These are phyloP conservation scores for Conticribra guillardii DNA, from an alignment of 108 stramenopile species.

Conservation along the genomic window DNA sequence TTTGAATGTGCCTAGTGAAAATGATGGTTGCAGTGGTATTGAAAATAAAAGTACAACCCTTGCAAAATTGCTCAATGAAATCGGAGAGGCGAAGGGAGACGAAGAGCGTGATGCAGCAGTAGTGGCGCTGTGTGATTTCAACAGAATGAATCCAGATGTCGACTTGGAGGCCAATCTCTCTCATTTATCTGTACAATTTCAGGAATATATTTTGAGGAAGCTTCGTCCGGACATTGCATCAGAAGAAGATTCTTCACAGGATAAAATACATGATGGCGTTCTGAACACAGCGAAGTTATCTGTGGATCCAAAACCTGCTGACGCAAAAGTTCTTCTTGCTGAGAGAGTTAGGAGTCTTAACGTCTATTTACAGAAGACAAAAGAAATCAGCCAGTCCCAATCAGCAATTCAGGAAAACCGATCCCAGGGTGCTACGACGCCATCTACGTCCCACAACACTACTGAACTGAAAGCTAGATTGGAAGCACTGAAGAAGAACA, in stretches of 20 bases:
- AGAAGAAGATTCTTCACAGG: neutral
- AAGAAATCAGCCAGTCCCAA: neutral
- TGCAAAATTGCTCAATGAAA: conserved; percentile 57
- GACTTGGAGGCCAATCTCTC: conserved; percentile 69
- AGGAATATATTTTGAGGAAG: conserved; percentile 56
- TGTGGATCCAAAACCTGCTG: neutral
- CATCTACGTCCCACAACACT: neutral
- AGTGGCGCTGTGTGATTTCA: conserved; percentile 57
- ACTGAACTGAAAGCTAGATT: conserved; percentile 7
- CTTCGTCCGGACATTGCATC: conserved; percentile 1
- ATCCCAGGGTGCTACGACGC: neutral
- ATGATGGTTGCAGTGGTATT: neutral
- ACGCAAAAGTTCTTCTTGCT: neutral
- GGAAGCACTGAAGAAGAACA: conserved; percentile 11
- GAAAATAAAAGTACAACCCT: conserved; percentile 9
- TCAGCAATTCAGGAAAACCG: neutral
- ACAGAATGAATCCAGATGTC: conserved; percentile 46
- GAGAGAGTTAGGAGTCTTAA: conserved; percentile 4
- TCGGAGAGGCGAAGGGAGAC: conserved; percentile 60
- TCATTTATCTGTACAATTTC: conserved; percentile 68
- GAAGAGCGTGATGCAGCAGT: conserved; percentile 61
- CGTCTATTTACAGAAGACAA: neutral
- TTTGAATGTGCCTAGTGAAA: neutral
- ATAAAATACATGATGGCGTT: too few species aligned
- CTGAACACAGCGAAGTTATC: too few species aligned